Percentiles rank a stretch among this genome's conserved stretches.
These are phyloP conservation scores for Agaricus bisporus DNA, from an alignment of 768 basidiomycete species.

Conservation along the genomic window DNA sequence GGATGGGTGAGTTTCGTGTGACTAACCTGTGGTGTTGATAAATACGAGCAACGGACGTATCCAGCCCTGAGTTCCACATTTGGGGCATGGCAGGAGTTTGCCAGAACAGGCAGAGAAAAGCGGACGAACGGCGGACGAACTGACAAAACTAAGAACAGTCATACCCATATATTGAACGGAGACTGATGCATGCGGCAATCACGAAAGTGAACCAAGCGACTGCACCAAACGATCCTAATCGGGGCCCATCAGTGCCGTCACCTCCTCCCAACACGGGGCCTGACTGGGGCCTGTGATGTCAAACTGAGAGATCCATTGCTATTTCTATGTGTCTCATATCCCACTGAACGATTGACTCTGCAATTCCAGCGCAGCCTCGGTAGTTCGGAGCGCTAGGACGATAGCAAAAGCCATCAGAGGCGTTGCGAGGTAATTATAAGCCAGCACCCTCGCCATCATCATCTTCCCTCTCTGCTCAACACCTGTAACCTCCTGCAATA, in stretches of 20 bases:
- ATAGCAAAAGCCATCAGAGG: conserved; percentile 6
- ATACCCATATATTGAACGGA: neutral
- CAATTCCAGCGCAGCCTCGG: neutral
- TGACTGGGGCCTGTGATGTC: too few relatives aligned
- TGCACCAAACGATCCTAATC: neutral
- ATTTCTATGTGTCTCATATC: too few relatives aligned
- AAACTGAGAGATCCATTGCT: too few relatives aligned
- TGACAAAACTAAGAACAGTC: neutral
- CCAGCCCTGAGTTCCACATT: neutral
- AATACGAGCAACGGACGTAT: neutral
- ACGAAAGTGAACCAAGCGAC: neutral
- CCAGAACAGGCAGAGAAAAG: neutral
- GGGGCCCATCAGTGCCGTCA: too few relatives aligned
- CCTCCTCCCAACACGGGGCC: too few relatives aligned
- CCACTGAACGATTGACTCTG: too few relatives aligned
- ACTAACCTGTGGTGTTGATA: neutral
- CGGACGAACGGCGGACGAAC: neutral
- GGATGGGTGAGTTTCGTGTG: neutral
- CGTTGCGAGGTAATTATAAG: conserved; percentile 6
- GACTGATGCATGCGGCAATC: neutral
- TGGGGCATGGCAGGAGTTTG: neutral
- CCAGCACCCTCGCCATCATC: conserved; percentile 10
- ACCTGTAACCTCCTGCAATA: neutral
- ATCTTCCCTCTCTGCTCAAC: conserved; percentile 5
- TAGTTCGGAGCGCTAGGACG: conserved; percentile 5